Base-by-base conservation (phyloP, 768 basidiomycete species). In the Tricholoma matsutake region DNA sequence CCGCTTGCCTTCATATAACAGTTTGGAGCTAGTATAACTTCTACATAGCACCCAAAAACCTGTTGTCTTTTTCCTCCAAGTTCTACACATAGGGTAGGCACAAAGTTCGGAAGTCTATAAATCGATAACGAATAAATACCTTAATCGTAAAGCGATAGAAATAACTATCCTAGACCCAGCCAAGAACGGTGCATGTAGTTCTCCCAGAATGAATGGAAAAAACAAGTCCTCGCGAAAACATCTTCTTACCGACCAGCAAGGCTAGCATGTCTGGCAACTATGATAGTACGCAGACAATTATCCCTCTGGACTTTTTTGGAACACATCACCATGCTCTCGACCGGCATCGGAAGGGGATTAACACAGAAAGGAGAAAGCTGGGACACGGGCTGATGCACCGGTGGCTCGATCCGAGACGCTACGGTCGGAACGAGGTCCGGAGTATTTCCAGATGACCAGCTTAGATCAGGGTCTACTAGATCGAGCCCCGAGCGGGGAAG, bases 281-380 rank as follows among this genome's bases (percentile, higher is more conserved):
- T 61, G 31, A 77, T 66, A 55, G 70, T 64, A 43, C 59, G 58
- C 18, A 59, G 54, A 32, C 63, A 65, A 35, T 68, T 64, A 56
- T 65, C 16, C n/a, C 31, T 62, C 25, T 59, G n/a, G 34, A 41
- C 10, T 65, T 64, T 61, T 65, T 65, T 59, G 56, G 59, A 52
- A 54, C 54, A 55, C 60, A 68, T 64, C 49, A 79, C 63, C 85
- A 86, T 87, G 49, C 81, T 73, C 43, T 78, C 75, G n/a, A 81
- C 72, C 9, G 85, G 83, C 66, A 81, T 83, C 10, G 86, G 86
- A 14, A 87, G 76, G 9, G 85, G 85, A 64, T 83, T 75, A 25
- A 80, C 71, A 57, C 68, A 72, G 63, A 70, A 75, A 6, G 73
- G 71, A 20, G 58, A 31, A 8, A 22, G 25, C 20, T 7, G 41